phyloP scores from a whole-genome alignment of 2,329 filamentous ascomycete genomes.

The Aspergillus awamori region DNA sequence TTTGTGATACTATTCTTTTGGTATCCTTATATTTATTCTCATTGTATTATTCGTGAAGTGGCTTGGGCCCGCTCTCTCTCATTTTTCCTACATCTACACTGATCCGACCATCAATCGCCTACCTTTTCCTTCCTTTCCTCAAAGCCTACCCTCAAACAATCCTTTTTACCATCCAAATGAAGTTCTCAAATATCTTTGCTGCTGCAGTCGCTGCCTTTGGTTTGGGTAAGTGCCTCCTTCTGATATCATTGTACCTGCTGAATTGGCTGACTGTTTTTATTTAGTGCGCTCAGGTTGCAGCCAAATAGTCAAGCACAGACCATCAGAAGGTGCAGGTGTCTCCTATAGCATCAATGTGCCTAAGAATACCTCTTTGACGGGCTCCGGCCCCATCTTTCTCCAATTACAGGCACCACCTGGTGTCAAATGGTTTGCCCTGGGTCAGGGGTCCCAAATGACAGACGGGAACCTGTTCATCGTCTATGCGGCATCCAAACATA shows the following conservation, averaged over 20 bases:
- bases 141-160: not conserved
- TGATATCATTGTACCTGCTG: not conserved
- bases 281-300: slow-evolving; percentile 21
- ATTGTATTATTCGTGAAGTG: not conserved
- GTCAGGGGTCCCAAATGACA: slow-evolving; percentile 59
- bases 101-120: not conserved
- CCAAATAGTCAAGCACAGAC: slow-evolving; percentile 26
- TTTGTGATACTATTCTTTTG: not conserved
- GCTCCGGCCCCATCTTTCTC: slow-evolving; percentile 62
- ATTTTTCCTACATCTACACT: not conserved
- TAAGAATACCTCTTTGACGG: slow-evolving; percentile 49
- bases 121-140: not conserved
- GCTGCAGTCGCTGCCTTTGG: slow-evolving; percentile 1
- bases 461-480: slow-evolving; percentile 65
- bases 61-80: not conserved
- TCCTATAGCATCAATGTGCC: slow-evolving; percentile 60
- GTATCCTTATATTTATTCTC: slow-evolving; percentile 1
- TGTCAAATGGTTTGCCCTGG: slow-evolving; percentile 60
- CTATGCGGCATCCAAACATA: slow-evolving; percentile 58
- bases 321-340: slow-evolving; percentile 25
- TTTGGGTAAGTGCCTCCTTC: slow-evolving; percentile 6
- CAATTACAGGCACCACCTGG: slow-evolving; percentile 54
- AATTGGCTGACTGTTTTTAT: not conserved
- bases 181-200: not conserved
- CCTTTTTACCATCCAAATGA: slow-evolving; percentile 5